phyloP scores from a whole-genome alignment of 1,284 basidiomycete genomes.

The Exsudoporus floridanus region DNA sequence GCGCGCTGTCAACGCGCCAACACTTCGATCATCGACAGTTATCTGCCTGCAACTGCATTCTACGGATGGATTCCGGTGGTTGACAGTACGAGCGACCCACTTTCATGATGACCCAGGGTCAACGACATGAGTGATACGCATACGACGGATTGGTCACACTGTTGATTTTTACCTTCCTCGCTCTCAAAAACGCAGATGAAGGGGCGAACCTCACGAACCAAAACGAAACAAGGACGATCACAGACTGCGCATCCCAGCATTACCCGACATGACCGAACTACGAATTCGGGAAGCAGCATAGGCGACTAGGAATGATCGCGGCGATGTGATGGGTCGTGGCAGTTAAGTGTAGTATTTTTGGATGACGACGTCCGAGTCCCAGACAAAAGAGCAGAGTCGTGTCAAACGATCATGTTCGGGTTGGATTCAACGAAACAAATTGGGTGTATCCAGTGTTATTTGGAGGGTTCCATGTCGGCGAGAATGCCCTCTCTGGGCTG shows the following conservation, averaged over 20 bases:
- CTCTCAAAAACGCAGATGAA: slow-evolving; percentile 9
- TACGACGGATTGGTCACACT: neutral
- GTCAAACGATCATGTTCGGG: neutral
- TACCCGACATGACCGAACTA: neutral
- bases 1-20: slow-evolving; percentile 30
- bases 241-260: slow-evolving; percentile 7
- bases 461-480: neutral
- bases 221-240: neutral
- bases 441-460: neutral
- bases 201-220: slow-evolving; percentile 10
- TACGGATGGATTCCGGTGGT: slow-evolving; percentile 43
- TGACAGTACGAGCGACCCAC: slow-evolving; percentile 36
- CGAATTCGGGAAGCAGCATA: slow-evolving; percentile 1
- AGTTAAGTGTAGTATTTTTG: neutral
- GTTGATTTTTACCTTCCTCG: neutral
- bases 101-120: slow-evolving; percentile 36
- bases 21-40: slow-evolving; percentile 21
- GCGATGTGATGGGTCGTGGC: neutral
- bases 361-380: neutral
- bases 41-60: slow-evolving; percentile 36
- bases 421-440: neutral
- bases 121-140: slow-evolving; percentile 36
- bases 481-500: neutral
- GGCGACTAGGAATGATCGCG: neutral
- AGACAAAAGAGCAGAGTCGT: too few species aligned